Evolutionary conservation across 2,329 filamentous ascomycete species (phyloP).

Genomic region (Stagonosporopsis vannaccii): DNA sequence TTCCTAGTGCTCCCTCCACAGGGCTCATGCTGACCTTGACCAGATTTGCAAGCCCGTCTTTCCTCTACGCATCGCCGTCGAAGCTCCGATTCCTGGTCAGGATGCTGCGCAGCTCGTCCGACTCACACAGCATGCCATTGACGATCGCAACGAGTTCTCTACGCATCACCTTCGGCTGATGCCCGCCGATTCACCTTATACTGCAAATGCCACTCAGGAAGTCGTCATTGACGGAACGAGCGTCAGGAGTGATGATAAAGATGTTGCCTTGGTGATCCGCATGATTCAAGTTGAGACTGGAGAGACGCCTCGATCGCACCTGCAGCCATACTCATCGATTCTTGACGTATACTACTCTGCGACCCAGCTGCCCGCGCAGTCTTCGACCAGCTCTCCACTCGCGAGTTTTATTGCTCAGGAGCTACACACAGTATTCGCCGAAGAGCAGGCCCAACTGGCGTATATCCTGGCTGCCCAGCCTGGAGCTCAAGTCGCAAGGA

Average conservation of each 20-base stretch:
- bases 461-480: slow-evolving; percentile 54
- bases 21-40: slow-evolving; percentile 13
- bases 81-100: slow-evolving; percentile 70
- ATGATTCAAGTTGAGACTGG: slow-evolving; percentile 68
- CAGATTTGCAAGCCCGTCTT: slow-evolving; percentile 89
- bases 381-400: slow-evolving; percentile 74
- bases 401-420: slow-evolving; percentile 81
- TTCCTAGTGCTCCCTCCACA: neutral
- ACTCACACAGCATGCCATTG: slow-evolving; percentile 83
- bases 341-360: slow-evolving; percentile 80
- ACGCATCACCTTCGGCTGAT: slow-evolving; percentile 81
- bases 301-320: slow-evolving; percentile 62
- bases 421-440: slow-evolving; percentile 78
- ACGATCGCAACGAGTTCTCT: slow-evolving; percentile 85
- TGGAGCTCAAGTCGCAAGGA: slow-evolving; percentile 52
- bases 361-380: slow-evolving; percentile 70
- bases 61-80: slow-evolving; percentile 80
- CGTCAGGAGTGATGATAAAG: slow-evolving; percentile 48
- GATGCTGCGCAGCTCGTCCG: slow-evolving; percentile 78
- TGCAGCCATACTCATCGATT: slow-evolving; percentile 73
- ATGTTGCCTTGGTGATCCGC: slow-evolving; percentile 73
- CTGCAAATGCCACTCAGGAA: slow-evolving; percentile 44
- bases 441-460: slow-evolving; percentile 83
- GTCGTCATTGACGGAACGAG: slow-evolving; percentile 39
- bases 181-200: slow-evolving; percentile 53